These are phyloP conservation scores for Microbotryum intermedium DNA, from an alignment of 1,284 basidiomycete species.

Conservation along the genomic window DNA sequence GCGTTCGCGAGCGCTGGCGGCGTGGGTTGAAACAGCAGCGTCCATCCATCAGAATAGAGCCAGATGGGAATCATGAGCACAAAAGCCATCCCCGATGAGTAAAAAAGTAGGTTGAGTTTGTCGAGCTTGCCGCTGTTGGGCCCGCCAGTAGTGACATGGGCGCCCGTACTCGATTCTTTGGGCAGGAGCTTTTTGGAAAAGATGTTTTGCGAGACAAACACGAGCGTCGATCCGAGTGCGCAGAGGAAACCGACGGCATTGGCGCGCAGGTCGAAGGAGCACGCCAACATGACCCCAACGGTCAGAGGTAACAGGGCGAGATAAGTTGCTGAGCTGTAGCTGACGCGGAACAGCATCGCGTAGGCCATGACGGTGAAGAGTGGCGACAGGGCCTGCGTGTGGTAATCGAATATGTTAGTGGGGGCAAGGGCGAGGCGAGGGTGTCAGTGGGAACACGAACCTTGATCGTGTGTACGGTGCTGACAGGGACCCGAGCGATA, in stretches of 20 bases:
- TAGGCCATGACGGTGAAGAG: conserved; percentile 95
- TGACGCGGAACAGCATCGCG: conserved; percentile 81
- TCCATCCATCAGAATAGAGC: conserved; percentile 72
- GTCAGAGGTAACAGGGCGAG: conserved; percentile 89
- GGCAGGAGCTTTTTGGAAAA: conserved; percentile 99
- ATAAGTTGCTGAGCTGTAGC: conserved; percentile 86
- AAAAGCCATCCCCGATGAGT: conserved; percentile 90
- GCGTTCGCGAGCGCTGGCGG: conserved; percentile 35
- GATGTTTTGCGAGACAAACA: conserved; percentile 97
- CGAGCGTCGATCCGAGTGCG: conserved; percentile 85
- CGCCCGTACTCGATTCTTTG: conserved; percentile 24
- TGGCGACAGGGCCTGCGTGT: conserved; percentile 76
- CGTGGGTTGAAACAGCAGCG: conserved; percentile 46
- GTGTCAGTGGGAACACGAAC: conserved; percentile 45
- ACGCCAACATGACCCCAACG: conserved; percentile 93
- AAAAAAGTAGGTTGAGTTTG: conserved; percentile 93
- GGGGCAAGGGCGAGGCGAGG: background rate
- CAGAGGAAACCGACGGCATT: conserved; percentile 76
- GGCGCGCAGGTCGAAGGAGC: conserved; percentile 80
- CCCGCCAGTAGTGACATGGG: conserved; percentile 38
- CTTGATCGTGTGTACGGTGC: conserved; percentile 98
- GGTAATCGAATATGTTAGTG: background rate
- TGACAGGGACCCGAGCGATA: conserved; percentile 89
- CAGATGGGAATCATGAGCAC: conserved; percentile 89
- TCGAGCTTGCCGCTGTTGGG: conserved; percentile 57